Evolutionary conservation across 345 rosid genomes (phyloP).

Genomic region (Citrus medica): DNA sequence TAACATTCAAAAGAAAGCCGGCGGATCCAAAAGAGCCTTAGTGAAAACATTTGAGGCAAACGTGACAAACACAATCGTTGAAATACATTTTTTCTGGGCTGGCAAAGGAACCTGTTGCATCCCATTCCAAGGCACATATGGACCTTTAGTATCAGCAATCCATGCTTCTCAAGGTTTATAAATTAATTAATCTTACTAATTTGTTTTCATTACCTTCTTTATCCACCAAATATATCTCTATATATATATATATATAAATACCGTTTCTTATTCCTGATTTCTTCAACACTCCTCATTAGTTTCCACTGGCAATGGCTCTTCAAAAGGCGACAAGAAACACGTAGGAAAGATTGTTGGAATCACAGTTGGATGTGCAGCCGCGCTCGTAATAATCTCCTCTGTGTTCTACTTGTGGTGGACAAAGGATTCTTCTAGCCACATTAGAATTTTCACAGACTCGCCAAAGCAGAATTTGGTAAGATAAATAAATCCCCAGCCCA

Average conservation of each 20-base stretch:
- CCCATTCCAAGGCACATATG: constrained; percentile 50
- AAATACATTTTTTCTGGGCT: constrained; percentile 56
- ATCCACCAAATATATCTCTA: neutral
- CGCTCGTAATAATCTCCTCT: constrained; percentile 28
- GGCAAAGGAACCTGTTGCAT: constrained; percentile 71
- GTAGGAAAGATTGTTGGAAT: constrained; percentile 34
- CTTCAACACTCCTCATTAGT: neutral
- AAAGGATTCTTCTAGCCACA: constrained; percentile 8
- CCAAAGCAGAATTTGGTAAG: constrained; percentile 8
- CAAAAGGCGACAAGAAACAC: constrained; percentile 18
- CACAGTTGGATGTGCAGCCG: constrained; percentile 33
- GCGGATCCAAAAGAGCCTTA: constrained; percentile 47
- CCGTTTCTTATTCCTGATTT: neutral
- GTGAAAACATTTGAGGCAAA: constrained; percentile 35
- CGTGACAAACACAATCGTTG: constrained; percentile 48
- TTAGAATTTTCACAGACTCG: constrained; percentile 20
- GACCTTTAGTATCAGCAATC: constrained; percentile 55
- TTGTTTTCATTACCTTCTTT: neutral
- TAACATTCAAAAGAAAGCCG: constrained; percentile 46
- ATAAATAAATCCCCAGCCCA: neutral
- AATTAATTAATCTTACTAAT: neutral
- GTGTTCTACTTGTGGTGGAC: constrained; percentile 36
- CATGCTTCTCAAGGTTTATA: constrained; percentile 42
- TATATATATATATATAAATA: too few relatives aligned
- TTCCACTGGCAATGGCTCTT: constrained; percentile 9